A percentile compares a stretch with the other conserved stretches of the same genome.
Evolutionary conservation across 2,329 filamentous ascomycete genomes (phyloP).

Genomic region (Fusarium liriodendri): DNA sequence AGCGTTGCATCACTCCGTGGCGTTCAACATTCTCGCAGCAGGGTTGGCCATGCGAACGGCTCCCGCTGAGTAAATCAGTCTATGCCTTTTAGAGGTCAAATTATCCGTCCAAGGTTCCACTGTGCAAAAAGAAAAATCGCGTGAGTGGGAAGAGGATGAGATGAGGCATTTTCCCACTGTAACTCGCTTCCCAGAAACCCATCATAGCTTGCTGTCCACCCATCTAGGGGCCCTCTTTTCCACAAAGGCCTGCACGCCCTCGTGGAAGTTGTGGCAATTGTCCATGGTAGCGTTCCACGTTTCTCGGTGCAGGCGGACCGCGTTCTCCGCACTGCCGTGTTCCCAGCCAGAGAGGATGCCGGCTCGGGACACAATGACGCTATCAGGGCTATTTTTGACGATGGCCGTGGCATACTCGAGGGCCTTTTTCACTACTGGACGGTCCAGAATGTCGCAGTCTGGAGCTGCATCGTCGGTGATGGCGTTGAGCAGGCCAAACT

Average conservation of each 20-base stretch:
- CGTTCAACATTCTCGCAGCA: neutral
- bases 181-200: neutral
- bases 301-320: constrained; percentile 61
- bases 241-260: constrained; percentile 78
- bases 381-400: constrained; percentile 75
- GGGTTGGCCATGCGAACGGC: neutral
- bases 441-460: constrained; percentile 44
- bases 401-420: constrained; percentile 69
- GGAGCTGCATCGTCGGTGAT: constrained; percentile 56
- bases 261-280: constrained; percentile 74
- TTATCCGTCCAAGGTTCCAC: constrained; percentile 7
- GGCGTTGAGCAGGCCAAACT: constrained; percentile 76
- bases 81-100: neutral
- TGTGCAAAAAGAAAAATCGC: neutral
- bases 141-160: neutral
- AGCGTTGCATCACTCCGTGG: constrained; percentile 26
- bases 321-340: constrained; percentile 69
- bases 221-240: constrained; percentile 76
- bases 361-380: constrained; percentile 75
- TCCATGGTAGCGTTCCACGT: constrained; percentile 67
- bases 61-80: neutral
- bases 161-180: neutral
- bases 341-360: constrained; percentile 79
- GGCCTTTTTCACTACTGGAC: constrained; percentile 63
- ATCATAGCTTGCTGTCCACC: constrained; percentile 67